Conservation (phyloP, 257 asterid genomes). For the Solanum appendiculatum region DNA sequence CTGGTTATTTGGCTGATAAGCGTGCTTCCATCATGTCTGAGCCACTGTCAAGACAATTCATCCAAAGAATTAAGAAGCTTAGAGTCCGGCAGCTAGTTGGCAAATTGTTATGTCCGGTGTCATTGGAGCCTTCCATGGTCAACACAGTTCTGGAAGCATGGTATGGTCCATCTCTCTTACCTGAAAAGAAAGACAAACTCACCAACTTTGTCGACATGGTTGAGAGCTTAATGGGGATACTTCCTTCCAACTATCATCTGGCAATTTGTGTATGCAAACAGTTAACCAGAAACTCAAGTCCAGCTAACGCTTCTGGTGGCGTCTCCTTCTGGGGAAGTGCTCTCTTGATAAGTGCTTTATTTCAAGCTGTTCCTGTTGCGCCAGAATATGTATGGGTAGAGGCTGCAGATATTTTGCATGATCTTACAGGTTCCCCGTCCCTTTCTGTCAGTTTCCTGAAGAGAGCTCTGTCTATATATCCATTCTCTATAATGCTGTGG, state of each 20-base stretch:
- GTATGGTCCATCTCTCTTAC: conserved; percentile 20
- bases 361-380: conserved; percentile 38
- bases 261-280: conserved; percentile 25
- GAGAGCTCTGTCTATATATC: conserved; percentile 29
- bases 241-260: conserved; percentile 33
- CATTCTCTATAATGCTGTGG: conserved; percentile 35
- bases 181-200: conserved; percentile 7
- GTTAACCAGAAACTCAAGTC: background rate
- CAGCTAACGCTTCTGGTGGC: background rate
- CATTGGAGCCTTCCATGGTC: conserved; percentile 19
- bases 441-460: conserved; percentile 17
- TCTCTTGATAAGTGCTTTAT: conserved; percentile 27
- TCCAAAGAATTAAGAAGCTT: conserved; percentile 27
- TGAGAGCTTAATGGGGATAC: conserved; percentile 29
- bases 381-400: conserved; percentile 37
- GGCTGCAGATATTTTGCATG: conserved; percentile 19
- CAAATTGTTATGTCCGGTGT: conserved; percentile 23
- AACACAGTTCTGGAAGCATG: conserved; percentile 23
- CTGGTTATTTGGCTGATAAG: conserved; percentile 18
- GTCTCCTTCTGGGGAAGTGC: conserved; percentile 37
- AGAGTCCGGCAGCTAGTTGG: conserved; percentile 19
- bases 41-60: conserved; percentile 25
- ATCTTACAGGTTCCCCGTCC: conserved; percentile 7
- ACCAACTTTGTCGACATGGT: conserved; percentile 24
- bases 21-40: conserved; percentile 11